phyloP scores from a whole-genome alignment of 208 protist species.

The Crithidia sp. region DNA sequence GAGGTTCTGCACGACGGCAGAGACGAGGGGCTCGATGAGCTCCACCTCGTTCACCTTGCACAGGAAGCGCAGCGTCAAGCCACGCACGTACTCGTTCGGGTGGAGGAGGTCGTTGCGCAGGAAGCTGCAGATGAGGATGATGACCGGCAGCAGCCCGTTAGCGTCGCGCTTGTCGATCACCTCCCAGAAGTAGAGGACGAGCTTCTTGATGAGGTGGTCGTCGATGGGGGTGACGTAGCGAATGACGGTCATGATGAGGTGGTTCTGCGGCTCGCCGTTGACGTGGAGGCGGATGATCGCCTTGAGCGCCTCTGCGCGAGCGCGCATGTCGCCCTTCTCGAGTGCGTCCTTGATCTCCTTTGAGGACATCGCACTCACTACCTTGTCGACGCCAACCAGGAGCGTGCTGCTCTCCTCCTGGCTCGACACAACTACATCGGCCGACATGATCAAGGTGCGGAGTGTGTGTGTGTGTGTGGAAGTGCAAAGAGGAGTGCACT shows the following conservation, averaged over 20 bases:
- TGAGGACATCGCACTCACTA: slow-evolving; percentile 36
- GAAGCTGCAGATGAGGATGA: slow-evolving; percentile 98
- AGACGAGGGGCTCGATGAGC: slow-evolving; percentile 97
- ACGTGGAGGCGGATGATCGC: slow-evolving; percentile 93
- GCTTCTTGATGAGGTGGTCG: slow-evolving; percentile 96
- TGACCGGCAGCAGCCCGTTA: slow-evolving; percentile 96
- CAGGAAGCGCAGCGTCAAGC: slow-evolving; percentile 97
- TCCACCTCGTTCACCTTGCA: slow-evolving; percentile 97
- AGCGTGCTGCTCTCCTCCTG: slow-evolving; percentile 81
- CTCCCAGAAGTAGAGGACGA: slow-evolving; percentile 98
- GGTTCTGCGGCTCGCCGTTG: slow-evolving; percentile 96
- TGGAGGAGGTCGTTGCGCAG: slow-evolving; percentile 97
- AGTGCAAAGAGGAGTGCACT: not conserved
- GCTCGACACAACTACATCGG: slow-evolving; percentile 34
- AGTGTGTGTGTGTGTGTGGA: not conserved
- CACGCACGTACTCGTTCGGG: slow-evolving; percentile 98
- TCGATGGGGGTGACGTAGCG: slow-evolving; percentile 94
- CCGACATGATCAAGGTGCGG: slow-evolving; percentile 2
- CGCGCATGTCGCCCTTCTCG: slow-evolving; percentile 82
- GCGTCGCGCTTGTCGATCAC: slow-evolving; percentile 96
- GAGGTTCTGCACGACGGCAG: slow-evolving; percentile 94
- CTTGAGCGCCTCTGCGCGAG: slow-evolving; percentile 92
- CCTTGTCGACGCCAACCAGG: slow-evolving; percentile 55
- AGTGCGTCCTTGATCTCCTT: slow-evolving; percentile 92
- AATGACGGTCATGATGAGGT: slow-evolving; percentile 98